Evolutionary conservation across 2,329 filamentous ascomycete species (phyloP).

Genomic region (Apiospora pterosperma): DNA sequence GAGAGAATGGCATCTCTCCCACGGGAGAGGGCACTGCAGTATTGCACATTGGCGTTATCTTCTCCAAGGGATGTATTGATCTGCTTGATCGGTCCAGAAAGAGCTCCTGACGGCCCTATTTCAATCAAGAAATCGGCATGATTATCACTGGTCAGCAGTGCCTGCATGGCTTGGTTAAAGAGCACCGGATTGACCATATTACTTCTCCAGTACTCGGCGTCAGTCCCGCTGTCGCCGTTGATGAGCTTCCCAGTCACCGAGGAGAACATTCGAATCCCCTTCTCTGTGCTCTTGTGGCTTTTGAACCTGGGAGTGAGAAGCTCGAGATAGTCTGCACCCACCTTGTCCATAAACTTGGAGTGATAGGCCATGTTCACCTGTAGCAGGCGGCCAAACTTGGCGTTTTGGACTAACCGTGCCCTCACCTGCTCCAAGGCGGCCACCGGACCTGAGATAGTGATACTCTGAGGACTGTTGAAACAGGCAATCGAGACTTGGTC

Average conservation of each 20-base stretch:
- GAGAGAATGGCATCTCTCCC: constrained; percentile 10
- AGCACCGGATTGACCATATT: too few relatives aligned
- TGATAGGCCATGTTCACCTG: constrained; percentile 22
- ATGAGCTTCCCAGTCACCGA: constrained; percentile 10
- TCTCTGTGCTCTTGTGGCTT: not conserved
- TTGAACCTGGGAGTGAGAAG: constrained; percentile 2
- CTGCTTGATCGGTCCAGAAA: constrained; percentile 20
- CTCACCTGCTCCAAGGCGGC: constrained; percentile 4
- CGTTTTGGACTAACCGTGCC: not conserved
- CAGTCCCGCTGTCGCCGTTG: not conserved
- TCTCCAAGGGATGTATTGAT: constrained; percentile 12
- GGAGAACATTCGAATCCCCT: constrained; percentile 5
- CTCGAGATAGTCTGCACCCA: constrained; percentile 11
- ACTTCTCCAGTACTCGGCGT: constrained; percentile 21
- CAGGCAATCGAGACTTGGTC: constrained; percentile 17
- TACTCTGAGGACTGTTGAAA: constrained; percentile 23
- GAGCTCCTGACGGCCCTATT: constrained; percentile 17
- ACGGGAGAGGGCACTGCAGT: constrained; percentile 13
- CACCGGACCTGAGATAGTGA: constrained; percentile 20
- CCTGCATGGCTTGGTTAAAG: too few relatives aligned
- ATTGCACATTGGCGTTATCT: not conserved
- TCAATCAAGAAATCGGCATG: constrained; percentile 21
- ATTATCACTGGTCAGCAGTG: too few relatives aligned
- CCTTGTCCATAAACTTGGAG: constrained; percentile 8
- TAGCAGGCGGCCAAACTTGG: constrained; percentile 19